These are phyloP conservation scores for Zygotorulaspora danielsina DNA, from an alignment of 805 yeast species.

Conservation along the genomic window DNA sequence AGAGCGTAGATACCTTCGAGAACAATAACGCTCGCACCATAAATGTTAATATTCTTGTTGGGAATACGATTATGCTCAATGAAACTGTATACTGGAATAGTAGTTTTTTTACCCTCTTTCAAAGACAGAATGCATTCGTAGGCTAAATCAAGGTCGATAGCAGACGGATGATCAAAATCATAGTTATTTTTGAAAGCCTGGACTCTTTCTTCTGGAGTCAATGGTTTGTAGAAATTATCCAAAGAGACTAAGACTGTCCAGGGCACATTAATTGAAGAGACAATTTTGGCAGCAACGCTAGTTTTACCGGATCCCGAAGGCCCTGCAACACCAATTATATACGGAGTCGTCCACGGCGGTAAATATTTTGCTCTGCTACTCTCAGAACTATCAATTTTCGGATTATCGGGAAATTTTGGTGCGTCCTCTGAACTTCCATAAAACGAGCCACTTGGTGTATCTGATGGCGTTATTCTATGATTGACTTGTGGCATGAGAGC, in stretches of 20 bases:
- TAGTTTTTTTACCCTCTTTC: constrained; percentile 64
- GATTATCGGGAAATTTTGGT: neutral
- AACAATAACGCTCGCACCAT: constrained; percentile 91
- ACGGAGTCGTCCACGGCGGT: constrained; percentile 89
- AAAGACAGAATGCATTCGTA: constrained; percentile 58
- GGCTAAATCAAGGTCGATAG: constrained; percentile 73
- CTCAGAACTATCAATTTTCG: neutral
- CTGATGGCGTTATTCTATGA: constrained; percentile 4
- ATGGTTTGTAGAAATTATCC: constrained; percentile 86
- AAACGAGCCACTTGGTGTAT: constrained; percentile 4
- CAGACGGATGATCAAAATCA: constrained; percentile 86
- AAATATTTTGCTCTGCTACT: constrained; percentile 38
- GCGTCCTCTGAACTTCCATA: constrained; percentile 3
- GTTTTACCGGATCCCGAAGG: constrained; percentile 91
- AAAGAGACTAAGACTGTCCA: constrained; percentile 89
- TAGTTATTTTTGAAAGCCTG: constrained; percentile 65
- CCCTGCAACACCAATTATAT: constrained; percentile 84
- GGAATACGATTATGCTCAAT: constrained; percentile 57
- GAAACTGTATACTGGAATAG: constrained; percentile 70
- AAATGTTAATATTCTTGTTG: constrained; percentile 64
- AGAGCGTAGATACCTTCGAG: constrained; percentile 89
- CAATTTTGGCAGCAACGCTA: constrained; percentile 78
- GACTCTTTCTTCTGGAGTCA: constrained; percentile 55
- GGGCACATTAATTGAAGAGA: constrained; percentile 75
- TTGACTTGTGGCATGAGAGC: constrained; percentile 2